Base-by-base conservation (phyloP, 805 yeast genomes). In the Yarrowia sp. region DNA sequence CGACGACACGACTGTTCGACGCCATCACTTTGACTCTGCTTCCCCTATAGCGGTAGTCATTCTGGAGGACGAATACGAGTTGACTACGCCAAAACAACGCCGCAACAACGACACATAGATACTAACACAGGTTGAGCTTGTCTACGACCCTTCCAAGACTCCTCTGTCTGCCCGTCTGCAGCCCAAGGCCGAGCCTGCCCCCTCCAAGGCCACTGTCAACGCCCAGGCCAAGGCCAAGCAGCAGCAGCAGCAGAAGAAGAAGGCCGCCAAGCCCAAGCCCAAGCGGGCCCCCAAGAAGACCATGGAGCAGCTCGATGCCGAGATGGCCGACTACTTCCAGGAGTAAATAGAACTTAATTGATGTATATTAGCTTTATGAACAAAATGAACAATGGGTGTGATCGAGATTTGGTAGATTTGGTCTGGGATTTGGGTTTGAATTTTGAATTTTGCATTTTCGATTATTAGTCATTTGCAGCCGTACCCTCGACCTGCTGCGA, bases 251-350 rank as follows among this genome's bases (percentile, higher is more conserved):
- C 72, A 53, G 43, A 70, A 68, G 64, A 65, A 63, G 53, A 64
- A 67, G 69, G 58, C 68, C 33, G 47, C 62, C 65, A 60, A 67
- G 66, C 65, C 68, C 38, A 43, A 38, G 42, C 57, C 63, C 60
- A 65, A 65, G 58, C 55, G 47, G 51, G 65, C 69, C 68, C 81
- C 80, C 67, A 82, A 83, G 79, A 92, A 92, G 84, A 86, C 96
- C 63, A 82, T 89, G 69, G 98, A 90, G 76, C 93, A 95, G 79
- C 85, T 93, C 74, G 99, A 95, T 79, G 96, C 92, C 75, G 98
- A 61, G 80, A 93, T 95, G 99, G 89, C 92, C 68, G 98, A 92
- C 75, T 93, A 93, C 80, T 55, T 55, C 61, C 61, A 55, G 61
- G 61, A 55, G 22, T 55, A 55, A 55, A 55, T 55, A 55, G 41